phyloP scores from a whole-genome alignment of 768 basidiomycete species.

The Pluteus cervinus region DNA sequence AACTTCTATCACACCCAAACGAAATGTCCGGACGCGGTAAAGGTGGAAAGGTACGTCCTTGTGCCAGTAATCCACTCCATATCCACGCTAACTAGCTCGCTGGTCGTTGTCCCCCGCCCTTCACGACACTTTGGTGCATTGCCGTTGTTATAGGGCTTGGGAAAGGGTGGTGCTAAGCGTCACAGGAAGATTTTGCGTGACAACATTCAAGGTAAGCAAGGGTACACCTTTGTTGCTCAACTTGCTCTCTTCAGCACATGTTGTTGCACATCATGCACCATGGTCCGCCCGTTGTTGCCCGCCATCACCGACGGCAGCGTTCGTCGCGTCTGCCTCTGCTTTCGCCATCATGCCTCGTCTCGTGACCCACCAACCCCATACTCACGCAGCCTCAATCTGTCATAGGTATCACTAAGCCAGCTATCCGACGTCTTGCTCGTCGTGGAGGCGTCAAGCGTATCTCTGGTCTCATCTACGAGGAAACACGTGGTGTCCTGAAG shows the following conservation, averaged over 20 bases:
- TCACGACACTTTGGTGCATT: constrained; percentile 3
- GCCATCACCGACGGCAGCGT: no score
- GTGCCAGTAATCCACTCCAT: not conserved
- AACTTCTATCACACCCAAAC: constrained; percentile 7
- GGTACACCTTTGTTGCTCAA: no score
- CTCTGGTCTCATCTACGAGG: constrained; percentile 72
- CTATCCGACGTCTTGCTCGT: constrained; percentile 75
- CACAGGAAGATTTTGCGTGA: constrained; percentile 79
- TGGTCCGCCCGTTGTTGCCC: no score
- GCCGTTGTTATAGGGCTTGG: constrained; percentile 48
- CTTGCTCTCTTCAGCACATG: no score
- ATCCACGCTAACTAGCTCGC: not conserved
- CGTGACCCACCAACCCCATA: not conserved
- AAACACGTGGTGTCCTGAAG: constrained; percentile 79
- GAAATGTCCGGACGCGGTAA: constrained; percentile 75
- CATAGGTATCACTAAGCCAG: constrained; percentile 50
- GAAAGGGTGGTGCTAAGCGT: constrained; percentile 76
- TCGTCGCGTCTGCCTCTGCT: not conserved
- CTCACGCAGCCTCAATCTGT: no score
- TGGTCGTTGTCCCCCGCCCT: no score
- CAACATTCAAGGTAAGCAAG: constrained; percentile 77
- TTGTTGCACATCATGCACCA: no score
- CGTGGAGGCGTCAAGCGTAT: constrained; percentile 83
- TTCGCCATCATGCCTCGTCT: not conserved
- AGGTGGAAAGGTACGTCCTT: constrained; percentile 57